Conservation (phyloP, 345 rosid species). For the Erodium maritimum region DNA sequence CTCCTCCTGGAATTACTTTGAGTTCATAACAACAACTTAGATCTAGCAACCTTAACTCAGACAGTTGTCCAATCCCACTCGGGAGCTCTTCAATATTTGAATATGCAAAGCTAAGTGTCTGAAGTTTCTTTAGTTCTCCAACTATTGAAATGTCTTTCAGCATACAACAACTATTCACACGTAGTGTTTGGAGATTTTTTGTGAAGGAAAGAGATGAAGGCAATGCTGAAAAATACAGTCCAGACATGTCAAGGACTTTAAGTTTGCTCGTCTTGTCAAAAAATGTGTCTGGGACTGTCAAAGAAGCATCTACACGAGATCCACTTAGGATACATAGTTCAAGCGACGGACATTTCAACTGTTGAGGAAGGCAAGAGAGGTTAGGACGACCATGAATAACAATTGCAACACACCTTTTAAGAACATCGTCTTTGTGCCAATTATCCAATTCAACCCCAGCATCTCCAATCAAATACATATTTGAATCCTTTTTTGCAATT, state of each 20-base stretch:
- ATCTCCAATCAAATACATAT: neutral
- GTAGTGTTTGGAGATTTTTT: constrained; percentile 10
- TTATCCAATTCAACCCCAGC: neutral
- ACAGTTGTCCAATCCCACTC: constrained; percentile 12
- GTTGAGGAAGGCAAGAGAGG: neutral
- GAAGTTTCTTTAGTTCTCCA: neutral
- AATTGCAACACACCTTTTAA: neutral
- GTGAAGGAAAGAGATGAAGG: too few species aligned
- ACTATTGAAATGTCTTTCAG: constrained; percentile 3
- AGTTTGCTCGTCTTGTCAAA: constrained; percentile 12
- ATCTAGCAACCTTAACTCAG: constrained; percentile 6
- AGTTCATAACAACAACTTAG: constrained; percentile 2
- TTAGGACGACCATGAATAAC: neutral
- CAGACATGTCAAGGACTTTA: constrained; percentile 10
- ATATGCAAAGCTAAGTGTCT: constrained; percentile 24
- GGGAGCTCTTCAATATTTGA: constrained; percentile 7
- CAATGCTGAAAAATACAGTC: neutral
- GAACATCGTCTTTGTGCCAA: neutral
- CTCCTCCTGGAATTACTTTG: constrained; percentile 5
- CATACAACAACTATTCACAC: constrained; percentile 2
- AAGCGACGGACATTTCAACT: constrained; percentile 10
- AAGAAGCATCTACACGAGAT: accelerated
- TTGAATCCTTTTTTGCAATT: constrained; percentile 7
- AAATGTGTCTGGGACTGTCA: constrained; percentile 2
- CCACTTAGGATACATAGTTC: neutral